Evolutionary conservation across 805 yeast genomes (phyloP).

Genomic region (Metahyphopichia silvanorum): DNA sequence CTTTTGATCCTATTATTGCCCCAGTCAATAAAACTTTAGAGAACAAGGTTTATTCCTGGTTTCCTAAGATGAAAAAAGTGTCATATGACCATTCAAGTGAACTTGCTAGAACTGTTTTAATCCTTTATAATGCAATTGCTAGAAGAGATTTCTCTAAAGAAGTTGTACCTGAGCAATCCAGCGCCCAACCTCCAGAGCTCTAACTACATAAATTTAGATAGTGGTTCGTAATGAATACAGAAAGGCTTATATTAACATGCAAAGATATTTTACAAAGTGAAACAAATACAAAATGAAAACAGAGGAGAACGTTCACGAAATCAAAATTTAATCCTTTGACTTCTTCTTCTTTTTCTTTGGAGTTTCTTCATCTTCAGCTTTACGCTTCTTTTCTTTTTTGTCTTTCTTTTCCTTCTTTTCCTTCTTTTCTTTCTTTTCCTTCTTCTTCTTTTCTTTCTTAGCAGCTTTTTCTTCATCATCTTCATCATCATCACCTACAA

Average conservation of each 20-base stretch:
- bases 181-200: not conserved
- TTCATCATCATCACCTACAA: slow-evolving; percentile 12
- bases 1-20: slow-evolving; percentile 56
- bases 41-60: slow-evolving; percentile 36
- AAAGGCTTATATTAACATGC: slow-evolving; percentile 17
- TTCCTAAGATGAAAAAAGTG: slow-evolving; percentile 44
- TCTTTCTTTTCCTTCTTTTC: slow-evolving; percentile 31
- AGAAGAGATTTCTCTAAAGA: too few species aligned
- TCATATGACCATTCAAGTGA: slow-evolving; percentile 53
- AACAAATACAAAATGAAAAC: not conserved
- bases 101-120: slow-evolving; percentile 46
- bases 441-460: slow-evolving; percentile 21
- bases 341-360: slow-evolving; percentile 42
- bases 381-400: slow-evolving; percentile 30
- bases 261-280: slow-evolving; percentile 22
- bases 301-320: not conserved
- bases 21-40: slow-evolving; percentile 60
- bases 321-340: slow-evolving; percentile 36
- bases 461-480: slow-evolving; percentile 16
- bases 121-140: slow-evolving; percentile 36
- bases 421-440: slow-evolving; percentile 27
- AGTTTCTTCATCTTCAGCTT: slow-evolving; percentile 36
- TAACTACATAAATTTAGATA: too few species aligned
- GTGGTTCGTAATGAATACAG: too few species aligned
- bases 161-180: slow-evolving; percentile 2